phyloP scores from a whole-genome alignment of 495 filamentous ascomycete species.

The Xylaria palmicola region DNA sequence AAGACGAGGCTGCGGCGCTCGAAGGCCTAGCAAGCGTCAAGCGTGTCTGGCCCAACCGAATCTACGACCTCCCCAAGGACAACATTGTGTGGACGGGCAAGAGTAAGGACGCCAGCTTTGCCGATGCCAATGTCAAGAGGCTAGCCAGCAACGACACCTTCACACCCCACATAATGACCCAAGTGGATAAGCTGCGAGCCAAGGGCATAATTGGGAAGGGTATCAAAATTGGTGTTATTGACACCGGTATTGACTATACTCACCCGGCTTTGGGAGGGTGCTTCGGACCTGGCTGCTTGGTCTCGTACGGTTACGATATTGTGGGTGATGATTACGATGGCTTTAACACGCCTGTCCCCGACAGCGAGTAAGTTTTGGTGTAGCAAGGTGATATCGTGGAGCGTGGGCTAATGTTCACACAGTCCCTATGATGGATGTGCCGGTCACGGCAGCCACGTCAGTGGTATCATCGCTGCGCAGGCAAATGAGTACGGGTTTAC shows the following conservation, averaged over 20 bases:
- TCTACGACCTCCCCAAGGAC: constrained; percentile 43
- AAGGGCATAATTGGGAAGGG: constrained; percentile 44
- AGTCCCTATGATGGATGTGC: constrained; percentile 41
- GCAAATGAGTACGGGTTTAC: constrained; percentile 50
- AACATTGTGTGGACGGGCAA: constrained; percentile 45
- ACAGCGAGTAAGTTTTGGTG: constrained; percentile 33
- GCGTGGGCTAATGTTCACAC: constrained; percentile 14
- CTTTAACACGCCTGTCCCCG: constrained; percentile 41
- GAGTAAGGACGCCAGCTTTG: constrained; percentile 24
- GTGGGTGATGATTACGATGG: constrained; percentile 53
- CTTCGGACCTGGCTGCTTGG: constrained; percentile 52
- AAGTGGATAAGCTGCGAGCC: constrained; percentile 48
- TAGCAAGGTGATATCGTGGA: constrained; percentile 13
- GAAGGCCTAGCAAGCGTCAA: constrained; percentile 43
- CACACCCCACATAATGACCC: constrained; percentile 46
- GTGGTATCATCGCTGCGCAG: constrained; percentile 57
- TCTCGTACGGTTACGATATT: constrained; percentile 53
- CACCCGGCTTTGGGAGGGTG: constrained; percentile 61
- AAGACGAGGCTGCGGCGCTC: constrained; percentile 38
- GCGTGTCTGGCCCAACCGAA: constrained; percentile 45
- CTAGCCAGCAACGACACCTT: constrained; percentile 38
- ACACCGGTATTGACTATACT: constrained; percentile 55
- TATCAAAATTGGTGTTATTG: constrained; percentile 49
- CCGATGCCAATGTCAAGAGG: constrained; percentile 30
- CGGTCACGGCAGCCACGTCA: constrained; percentile 51